These are phyloP conservation scores for Flagelloscypha sp. DNA, from an alignment of 768 basidiomycete species.

Conservation along the genomic window DNA sequence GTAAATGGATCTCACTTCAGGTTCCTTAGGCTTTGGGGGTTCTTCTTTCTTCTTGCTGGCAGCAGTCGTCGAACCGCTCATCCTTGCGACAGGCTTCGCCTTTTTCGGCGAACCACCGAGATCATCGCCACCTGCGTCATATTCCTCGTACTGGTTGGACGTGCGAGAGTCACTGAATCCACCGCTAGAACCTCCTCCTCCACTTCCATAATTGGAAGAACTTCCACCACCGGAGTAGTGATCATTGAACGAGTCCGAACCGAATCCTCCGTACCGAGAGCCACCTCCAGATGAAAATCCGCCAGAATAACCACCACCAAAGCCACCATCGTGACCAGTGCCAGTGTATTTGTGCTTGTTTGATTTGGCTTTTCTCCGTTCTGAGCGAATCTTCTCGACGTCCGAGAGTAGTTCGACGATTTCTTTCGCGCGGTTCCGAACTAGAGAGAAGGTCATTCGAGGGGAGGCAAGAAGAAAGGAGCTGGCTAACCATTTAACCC, in stretches of 20 bases:
- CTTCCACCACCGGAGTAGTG: constrained; percentile 41
- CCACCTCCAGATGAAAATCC: constrained; percentile 39
- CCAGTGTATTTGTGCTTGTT: constrained; percentile 90
- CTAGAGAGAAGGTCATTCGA: constrained; percentile 32
- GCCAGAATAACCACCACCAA: constrained; percentile 51
- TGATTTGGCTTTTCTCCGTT: constrained; percentile 85
- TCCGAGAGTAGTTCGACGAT: constrained; percentile 87
- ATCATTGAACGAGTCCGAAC: constrained; percentile 23
- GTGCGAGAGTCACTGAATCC: constrained; percentile 15
- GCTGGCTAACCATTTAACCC: constrained; percentile 78
- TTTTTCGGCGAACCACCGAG: constrained; percentile 20
- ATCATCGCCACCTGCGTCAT: constrained; percentile 94
- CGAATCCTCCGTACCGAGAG: constrained; percentile 41
- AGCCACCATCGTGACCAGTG: constrained; percentile 75
- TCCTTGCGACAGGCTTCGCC: too few species aligned
- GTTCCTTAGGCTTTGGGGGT: constrained; percentile 34
- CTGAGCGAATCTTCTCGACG: constrained; percentile 81
- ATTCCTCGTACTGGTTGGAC: constrained; percentile 57
- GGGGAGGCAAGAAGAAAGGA: not conserved
- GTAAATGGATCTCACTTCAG: too few species aligned
- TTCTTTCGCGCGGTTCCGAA: constrained; percentile 90
- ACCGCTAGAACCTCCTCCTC: constrained; percentile 22
- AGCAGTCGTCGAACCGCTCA: constrained; percentile 19
- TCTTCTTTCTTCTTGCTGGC: too few species aligned
- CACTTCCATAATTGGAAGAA: constrained; percentile 26